Conservation (phyloP, 441 rosid species). For the Erodium moschatum region DNA sequence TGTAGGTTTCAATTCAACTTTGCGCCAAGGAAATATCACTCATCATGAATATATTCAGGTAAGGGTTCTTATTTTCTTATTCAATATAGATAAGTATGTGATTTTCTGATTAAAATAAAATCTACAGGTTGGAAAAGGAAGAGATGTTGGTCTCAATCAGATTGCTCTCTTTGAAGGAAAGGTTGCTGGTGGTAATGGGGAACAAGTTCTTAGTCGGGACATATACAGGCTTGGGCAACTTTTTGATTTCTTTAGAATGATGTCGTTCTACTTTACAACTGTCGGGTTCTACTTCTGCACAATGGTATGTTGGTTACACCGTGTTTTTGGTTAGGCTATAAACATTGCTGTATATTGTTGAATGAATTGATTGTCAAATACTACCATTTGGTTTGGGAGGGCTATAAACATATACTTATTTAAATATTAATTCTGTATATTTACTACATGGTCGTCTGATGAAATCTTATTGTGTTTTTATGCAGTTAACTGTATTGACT, state of each 20-base stretch:
- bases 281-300: slow-evolving; percentile 95
- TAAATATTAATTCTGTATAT: no score
- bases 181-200: slow-evolving; percentile 98
- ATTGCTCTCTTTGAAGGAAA: slow-evolving; percentile 98
- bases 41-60: slow-evolving; percentile 99
- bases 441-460: slow-evolving; percentile 16
- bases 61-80: slow-evolving; percentile 14
- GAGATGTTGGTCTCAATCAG: slow-evolving; percentile 99
- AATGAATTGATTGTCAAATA: no score
- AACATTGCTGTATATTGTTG: no score
- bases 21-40: slow-evolving; percentile 96
- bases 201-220: slow-evolving; percentile 98
- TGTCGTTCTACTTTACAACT: slow-evolving; percentile 95
- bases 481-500: slow-evolving; percentile 93
- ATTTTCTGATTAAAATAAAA: slow-evolving; percentile 19
- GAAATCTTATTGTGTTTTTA: slow-evolving; percentile 19
- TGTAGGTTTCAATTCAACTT: slow-evolving; percentile 91
- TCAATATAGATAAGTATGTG: not conserved
- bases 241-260: slow-evolving; percentile 94
- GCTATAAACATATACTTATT: no score
- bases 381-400: no score
- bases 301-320: slow-evolving; percentile 52
- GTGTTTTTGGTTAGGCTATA: not conserved
- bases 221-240: slow-evolving; percentile 98
- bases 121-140: slow-evolving; percentile 93